phyloP scores from a whole-genome alignment of 192 early-diverging fungal species.

The Dimargaris cristalligena region DNA sequence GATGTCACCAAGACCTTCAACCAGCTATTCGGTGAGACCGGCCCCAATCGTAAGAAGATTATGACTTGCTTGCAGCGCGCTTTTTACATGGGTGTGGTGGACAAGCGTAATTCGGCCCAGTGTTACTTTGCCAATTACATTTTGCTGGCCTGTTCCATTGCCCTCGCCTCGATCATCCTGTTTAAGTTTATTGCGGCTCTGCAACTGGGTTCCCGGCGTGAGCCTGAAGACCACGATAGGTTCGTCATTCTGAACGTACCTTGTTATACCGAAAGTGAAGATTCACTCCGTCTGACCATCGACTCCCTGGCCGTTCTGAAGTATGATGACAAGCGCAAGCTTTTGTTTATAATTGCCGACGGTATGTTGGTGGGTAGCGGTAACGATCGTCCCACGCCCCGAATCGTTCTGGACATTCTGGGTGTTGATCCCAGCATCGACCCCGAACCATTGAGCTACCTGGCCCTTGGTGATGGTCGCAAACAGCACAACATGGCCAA shows the following conservation, averaged over 20 bases:
- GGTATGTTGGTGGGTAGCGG: slow-evolving; percentile 95
- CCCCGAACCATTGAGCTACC: slow-evolving; percentile 71
- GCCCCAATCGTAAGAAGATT: slow-evolving; percentile 25
- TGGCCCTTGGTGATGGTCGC: slow-evolving; percentile 76
- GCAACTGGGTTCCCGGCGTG: slow-evolving; percentile 56
- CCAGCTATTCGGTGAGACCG: slow-evolving; percentile 26
- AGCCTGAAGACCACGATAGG: slow-evolving; percentile 69
- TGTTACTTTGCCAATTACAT: slow-evolving; percentile 77
- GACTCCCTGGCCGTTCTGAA: slow-evolving; percentile 79
- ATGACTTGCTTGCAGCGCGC: slow-evolving; percentile 63
- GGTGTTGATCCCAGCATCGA: slow-evolving; percentile 72
- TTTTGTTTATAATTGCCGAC: slow-evolving; percentile 90
- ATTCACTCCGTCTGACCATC: slow-evolving; percentile 78
- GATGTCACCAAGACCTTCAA: slow-evolving; percentile 48
- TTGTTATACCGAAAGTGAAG: slow-evolving; percentile 96
- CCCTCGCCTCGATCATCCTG: slow-evolving; percentile 69
- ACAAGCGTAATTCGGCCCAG: slow-evolving; percentile 57
- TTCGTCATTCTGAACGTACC: slow-evolving; percentile 91
- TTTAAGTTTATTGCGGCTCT: slow-evolving; percentile 95
- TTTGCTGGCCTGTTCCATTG: slow-evolving; percentile 56
- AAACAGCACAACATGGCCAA: slow-evolving; percentile 95
- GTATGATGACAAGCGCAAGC: slow-evolving; percentile 96
- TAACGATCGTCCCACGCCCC: slow-evolving; percentile 90
- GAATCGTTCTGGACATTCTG: slow-evolving; percentile 91
- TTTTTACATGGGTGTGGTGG: slow-evolving; percentile 76